Evolutionary conservation across 2,329 filamentous ascomycete species (phyloP).

Genomic region (Fusarium oxysporum): DNA sequence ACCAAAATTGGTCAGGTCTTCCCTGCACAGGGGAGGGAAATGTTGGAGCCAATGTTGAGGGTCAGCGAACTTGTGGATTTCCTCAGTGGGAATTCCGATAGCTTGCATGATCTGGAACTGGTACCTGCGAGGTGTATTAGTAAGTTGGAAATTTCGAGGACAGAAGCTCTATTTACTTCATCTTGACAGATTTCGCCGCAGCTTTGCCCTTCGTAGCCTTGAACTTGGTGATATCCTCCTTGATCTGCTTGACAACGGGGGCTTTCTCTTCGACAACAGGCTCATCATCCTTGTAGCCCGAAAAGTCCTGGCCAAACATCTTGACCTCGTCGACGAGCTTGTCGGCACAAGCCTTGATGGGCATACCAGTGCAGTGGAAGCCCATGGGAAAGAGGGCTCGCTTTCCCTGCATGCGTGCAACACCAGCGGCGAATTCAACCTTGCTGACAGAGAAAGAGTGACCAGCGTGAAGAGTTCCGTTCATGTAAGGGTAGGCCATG

Average conservation of each 20-base stretch:
- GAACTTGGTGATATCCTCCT: constrained; percentile 92
- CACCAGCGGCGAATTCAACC: constrained; percentile 90
- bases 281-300: constrained; percentile 75
- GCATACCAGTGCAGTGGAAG: constrained; percentile 94
- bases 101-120: constrained; percentile 96
- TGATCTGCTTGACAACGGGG: constrained; percentile 72
- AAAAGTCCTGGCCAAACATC: constrained; percentile 88
- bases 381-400: constrained; percentile 88
- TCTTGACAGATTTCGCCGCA: constrained; percentile 87
- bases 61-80: constrained; percentile 94
- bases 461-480: constrained; percentile 88
- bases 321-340: constrained; percentile 92
- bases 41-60: constrained; percentile 91
- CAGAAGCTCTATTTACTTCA: constrained; percentile 65
- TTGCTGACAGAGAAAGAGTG: constrained; percentile 94
- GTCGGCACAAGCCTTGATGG: constrained; percentile 97
- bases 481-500: constrained; percentile 75
- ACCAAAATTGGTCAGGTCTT: constrained; percentile 85
- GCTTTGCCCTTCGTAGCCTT: constrained; percentile 93
- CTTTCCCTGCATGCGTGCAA: constrained; percentile 91
- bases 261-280: constrained; percentile 62
- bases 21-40: constrained; percentile 74
- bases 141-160: not conserved
- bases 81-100: constrained; percentile 85
- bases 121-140: constrained; percentile 60